Base-by-base conservation (phyloP, 2,329 filamentous ascomycete genomes). In the Penicillium sp. region DNA sequence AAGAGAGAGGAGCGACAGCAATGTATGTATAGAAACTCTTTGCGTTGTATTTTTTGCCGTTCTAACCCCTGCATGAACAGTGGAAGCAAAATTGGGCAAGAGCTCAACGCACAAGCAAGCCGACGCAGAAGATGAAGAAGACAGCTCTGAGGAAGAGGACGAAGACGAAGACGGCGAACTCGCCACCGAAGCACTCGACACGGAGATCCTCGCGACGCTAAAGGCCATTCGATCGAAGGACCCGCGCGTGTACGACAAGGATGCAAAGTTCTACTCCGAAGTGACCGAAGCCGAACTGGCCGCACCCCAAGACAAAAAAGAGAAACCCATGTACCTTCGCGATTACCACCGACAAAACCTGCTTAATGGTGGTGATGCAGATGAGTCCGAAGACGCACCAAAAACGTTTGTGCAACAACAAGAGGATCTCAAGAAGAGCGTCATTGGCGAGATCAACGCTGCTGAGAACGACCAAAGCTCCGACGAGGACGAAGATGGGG, bases 271-370 rank as follows among this genome's bases (percentile, higher is more conserved):
- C 76, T 97, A 92, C 74, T 77, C 79, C 42, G 79, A 86, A 12
- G 76, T 83, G 56, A 83, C 88, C 4, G 81, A 83, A 23, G 80
- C 82, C 2, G 62, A 62, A 6, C 60, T 64, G 57, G 43, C 62
- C 58, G 11, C 60, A 57, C 12, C 61, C 4, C 33, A 71, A 59
- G 74, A 78, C 43, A 86, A 87, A 72, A 87, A 88, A 70, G 86
- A 94, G 60, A 95, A 95, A 76, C 87, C 92, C 1, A 85, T 99
- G 76, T 90, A 84, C 59, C 79, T 99, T 55, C 84, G 84, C 63
- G 91, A 99, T 73, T 99, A 97, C 72, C 94, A 99, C 68, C 87
- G 92, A 60, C 85, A 94, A 71, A 95, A 93, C 66, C 79, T 96
- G n/a, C 71, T 97, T 58, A 84, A 84, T 40, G 91, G 90, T 35